A percentile compares a stretch with the other conserved stretches of the same genome.
Evolutionary conservation across 2,329 filamentous ascomycete species (phyloP).

Genomic region (Cyphellophora attinorum): DNA sequence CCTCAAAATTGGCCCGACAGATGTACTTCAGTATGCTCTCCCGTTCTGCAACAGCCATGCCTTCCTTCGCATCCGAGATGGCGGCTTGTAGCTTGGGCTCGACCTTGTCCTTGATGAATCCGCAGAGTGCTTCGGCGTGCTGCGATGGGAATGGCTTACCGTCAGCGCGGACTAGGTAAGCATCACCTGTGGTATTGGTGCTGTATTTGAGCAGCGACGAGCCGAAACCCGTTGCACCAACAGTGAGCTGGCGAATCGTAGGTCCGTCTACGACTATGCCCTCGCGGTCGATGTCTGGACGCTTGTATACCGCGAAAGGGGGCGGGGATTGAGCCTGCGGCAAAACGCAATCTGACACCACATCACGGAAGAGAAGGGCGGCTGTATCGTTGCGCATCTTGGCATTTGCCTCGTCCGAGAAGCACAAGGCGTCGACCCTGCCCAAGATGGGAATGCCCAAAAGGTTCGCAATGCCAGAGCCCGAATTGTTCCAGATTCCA

Average conservation of each 20-base stretch:
- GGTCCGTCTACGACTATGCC: not conserved
- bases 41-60: slow-evolving; percentile 1
- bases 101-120: slow-evolving; percentile 3
- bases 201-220: not conserved
- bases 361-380: not conserved
- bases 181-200: not conserved
- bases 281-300: not conserved
- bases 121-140: slow-evolving; percentile 5
- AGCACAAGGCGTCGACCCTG: not conserved
- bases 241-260: not conserved
- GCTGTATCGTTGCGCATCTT: not conserved
- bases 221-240: slow-evolving; percentile 1
- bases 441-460: slow-evolving; percentile 4
- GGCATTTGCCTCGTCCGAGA: not conserved
- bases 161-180: slow-evolving; percentile 1
- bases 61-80: not conserved
- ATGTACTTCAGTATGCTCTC: slow-evolving; percentile 5
- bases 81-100: slow-evolving; percentile 3
- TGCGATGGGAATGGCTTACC: slow-evolving; percentile 2
- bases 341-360: not conserved
- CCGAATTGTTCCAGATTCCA: slow-evolving; percentile 1
- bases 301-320: no score
- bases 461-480: slow-evolving; percentile 3
- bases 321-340: not conserved
- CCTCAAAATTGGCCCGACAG: slow-evolving; percentile 2